A percentile compares a stretch with the other conserved stretches of the same genome.
phyloP scores from a whole-genome alignment of 148 eudicot genomes.

The Pouteria glomerata region DNA sequence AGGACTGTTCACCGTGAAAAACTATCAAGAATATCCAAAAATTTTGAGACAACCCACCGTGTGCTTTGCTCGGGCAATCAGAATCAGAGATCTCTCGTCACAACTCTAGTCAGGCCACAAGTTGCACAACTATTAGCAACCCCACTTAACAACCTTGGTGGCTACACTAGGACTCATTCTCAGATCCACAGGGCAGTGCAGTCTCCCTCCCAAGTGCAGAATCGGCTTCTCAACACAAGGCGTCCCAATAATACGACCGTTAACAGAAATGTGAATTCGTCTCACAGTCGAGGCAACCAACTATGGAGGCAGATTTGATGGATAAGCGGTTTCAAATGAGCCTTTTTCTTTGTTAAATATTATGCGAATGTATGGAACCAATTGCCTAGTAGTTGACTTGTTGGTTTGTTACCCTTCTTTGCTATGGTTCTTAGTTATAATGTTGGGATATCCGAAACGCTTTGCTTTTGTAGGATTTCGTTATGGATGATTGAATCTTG shows the following conservation, averaged over 20 bases:
- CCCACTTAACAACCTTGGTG: constrained; percentile 11
- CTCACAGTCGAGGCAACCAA: constrained; percentile 22
- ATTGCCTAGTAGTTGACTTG: neutral
- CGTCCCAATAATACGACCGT: constrained; percentile 6
- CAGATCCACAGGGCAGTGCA: constrained; percentile 7
- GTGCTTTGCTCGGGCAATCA: constrained; percentile 29
- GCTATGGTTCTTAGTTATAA: too few species aligned
- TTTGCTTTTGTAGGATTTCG: neutral
- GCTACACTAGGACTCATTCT: constrained; percentile 14
- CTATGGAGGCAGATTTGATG: constrained; percentile 39
- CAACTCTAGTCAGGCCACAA: constrained; percentile 34
- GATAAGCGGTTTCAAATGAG: neutral
- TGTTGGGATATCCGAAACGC: too few species aligned
- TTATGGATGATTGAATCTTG: neutral
- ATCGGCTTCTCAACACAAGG: constrained; percentile 19
- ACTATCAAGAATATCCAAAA: constrained; percentile 36
- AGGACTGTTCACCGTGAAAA: constrained; percentile 42
- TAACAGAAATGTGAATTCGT: constrained; percentile 10
- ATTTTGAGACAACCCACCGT: constrained; percentile 33
- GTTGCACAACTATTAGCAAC: constrained; percentile 24
- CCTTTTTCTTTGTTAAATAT: neutral
- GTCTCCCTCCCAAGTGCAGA: constrained; percentile 13
- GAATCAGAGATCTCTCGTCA: constrained; percentile 25
- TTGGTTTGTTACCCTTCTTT: neutral
- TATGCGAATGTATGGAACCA: too few species aligned